Conservation (phyloP, 176 grass and related monocot species). For the Echinochloa phyllopogon region DNA sequence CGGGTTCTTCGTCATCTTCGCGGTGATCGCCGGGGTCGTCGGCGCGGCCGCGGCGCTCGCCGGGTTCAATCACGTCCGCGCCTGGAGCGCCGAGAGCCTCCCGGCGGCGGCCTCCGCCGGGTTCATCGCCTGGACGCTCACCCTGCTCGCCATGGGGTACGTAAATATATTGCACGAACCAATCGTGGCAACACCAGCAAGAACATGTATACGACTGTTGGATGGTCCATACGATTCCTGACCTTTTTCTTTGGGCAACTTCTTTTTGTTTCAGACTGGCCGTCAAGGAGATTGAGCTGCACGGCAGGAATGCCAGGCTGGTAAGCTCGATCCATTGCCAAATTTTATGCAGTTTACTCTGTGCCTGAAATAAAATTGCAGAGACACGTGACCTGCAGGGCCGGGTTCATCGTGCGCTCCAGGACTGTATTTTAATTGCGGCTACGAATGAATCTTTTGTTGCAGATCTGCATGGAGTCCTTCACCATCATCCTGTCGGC, state of each 20-base stretch:
- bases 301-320: slow-evolving; percentile 81
- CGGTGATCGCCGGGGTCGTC: slow-evolving; percentile 78
- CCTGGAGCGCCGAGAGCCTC: slow-evolving; percentile 66
- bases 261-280: slow-evolving; percentile 60
- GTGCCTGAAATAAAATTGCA: background rate
- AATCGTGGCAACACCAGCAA: background rate
- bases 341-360: background rate
- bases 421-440: background rate
- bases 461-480: slow-evolving; percentile 87
- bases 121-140: slow-evolving; percentile 83
- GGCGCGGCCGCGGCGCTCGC: slow-evolving; percentile 78
- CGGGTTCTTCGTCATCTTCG: slow-evolving; percentile 89
- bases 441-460: background rate
- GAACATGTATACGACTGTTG: background rate
- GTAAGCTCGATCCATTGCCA: slow-evolving; percentile 41
- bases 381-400: background rate
- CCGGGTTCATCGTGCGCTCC: background rate
- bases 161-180: background rate
- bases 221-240: background rate
- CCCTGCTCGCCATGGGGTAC: slow-evolving; percentile 92
- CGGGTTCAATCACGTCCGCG: slow-evolving; percentile 60
- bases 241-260: background rate
- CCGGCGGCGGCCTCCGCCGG: slow-evolving; percentile 78
- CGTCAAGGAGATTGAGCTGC: slow-evolving; percentile 80
- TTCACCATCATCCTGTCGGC: slow-evolving; percentile 85